Evolutionary conservation across 2,329 filamentous ascomycete species (phyloP), one percentile per base, ranked within the genome.

Genomic region (Ustulina deusta): DNA sequence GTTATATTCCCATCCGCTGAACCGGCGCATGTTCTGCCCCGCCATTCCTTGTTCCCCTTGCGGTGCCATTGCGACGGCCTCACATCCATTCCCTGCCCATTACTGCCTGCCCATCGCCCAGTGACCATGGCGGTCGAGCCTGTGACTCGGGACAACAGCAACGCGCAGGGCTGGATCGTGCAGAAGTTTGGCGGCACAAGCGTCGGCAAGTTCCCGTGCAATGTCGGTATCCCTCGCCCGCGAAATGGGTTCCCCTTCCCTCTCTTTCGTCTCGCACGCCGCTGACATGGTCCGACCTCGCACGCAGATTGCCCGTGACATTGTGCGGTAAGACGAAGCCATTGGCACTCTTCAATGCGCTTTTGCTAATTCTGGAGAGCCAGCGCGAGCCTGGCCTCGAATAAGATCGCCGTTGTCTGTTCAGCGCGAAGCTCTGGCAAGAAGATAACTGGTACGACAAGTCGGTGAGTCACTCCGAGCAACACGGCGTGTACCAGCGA

Each of bases 111-210:
- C 15, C 25, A 58, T 49, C n/a, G 46, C 44, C 22, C 17, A 48
- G 42, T 63, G 52, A 56, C 42, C 22, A 69, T 71, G 63, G 68
- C 68, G 40, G 69, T 74, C 66, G 72, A 72, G 29, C 42, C 63
- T 15, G 59, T 63, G 51, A 49, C 55, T 36, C 64, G 68, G 56
- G 66, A 69, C 32, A 82, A 82, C 66, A 71, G 76, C 61, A 78
- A 74, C 52, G 69, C 65, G 54, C 82, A 84, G 71, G 85, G 85
- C 73, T 97, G 94, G 94, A 86, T 97, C 34, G 92, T 97, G 58
- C 94, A 97, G 80, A 97, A 97, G 81, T 97, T 97, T 80, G 94
- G 94, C 70, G 95, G 95, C 59, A 99, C 95, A 60, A 97, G 93
- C 78, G 92, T 98, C 59, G 96, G 95, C 74, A 98, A 98, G 82